Base-by-base conservation (phyloP, 306 rosid species). In the Abrus precatorius region DNA sequence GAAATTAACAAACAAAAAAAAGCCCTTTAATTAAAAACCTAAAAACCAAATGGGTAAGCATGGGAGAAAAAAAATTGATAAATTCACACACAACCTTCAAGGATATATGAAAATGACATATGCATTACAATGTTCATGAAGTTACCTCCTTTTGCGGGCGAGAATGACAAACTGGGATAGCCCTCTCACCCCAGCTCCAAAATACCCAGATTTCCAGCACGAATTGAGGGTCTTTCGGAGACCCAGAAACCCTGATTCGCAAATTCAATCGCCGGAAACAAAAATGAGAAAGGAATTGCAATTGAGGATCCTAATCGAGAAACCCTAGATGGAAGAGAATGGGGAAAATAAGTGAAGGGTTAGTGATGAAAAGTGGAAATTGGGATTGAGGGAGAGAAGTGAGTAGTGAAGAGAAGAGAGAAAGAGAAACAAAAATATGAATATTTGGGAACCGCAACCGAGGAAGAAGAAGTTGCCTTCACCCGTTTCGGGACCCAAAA, bases 131-230 rank as follows among this genome's bases (percentile, higher is more conserved):
- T 36, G 69, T 34, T 54, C 33, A 14, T 7, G 14, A 45, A 20
- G 48, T 53, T 80, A 81, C 85, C 90, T 84, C 30, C 54, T 68
- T 75, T 77, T 52, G 29, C 54, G 69, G 76, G 72, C 76, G 68
- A 63, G 75, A 72, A 78, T 56, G 76, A 48, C 29, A 41, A 82
- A 64, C 67, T 38, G 72, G 30, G 47, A 64, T 40, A 36, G 50
- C 34, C 44, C 33, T 62, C 33, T n/a, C 49, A 62, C 47, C 70
- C 69, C 74, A 30, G 76, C 53, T 83, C 50, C 43, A 69, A 20
- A 61, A 86, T 34, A 67, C 54, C 78, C 80, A 53, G 56, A 80
- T 72, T 65, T 50, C n/a, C 34, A 67, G 43, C 14, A 30, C 27
- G 74, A 72, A 75, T 79, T 67, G 66, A 70, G 55, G 81, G 80